Conservation (phyloP, 1,139 yeast genomes). For the Pneumocystis wakefieldiae region DNA sequence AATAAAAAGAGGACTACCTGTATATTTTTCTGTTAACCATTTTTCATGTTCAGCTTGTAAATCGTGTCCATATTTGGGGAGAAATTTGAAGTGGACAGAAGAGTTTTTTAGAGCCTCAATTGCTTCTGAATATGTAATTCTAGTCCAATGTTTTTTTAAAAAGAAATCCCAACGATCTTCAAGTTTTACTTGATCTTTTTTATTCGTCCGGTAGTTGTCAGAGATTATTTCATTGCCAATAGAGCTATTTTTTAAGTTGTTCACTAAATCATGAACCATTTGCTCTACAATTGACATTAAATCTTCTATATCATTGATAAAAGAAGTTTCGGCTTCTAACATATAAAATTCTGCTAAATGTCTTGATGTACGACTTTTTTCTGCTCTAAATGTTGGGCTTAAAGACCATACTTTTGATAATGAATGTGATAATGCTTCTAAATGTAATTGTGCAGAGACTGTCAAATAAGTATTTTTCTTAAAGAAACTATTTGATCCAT, state of each 20-base stretch:
- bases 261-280: slow-evolving; percentile 47
- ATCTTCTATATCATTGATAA: slow-evolving; percentile 41
- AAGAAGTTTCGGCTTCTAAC: slow-evolving; percentile 83
- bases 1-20: slow-evolving; percentile 67
- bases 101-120: slow-evolving; percentile 33
- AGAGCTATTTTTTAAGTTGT: slow-evolving; percentile 25
- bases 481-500: slow-evolving; percentile 33
- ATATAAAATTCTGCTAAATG: slow-evolving; percentile 96
- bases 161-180: slow-evolving; percentile 23
- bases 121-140: slow-evolving; percentile 65
- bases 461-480: slow-evolving; percentile 58
- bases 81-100: slow-evolving; percentile 20
- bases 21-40: slow-evolving; percentile 61
- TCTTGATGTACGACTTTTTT: slow-evolving; percentile 74
- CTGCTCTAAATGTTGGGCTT: slow-evolving; percentile 90
- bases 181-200: not conserved
- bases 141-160: slow-evolving; percentile 41
- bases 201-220: slow-evolving; percentile 13
- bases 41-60: slow-evolving; percentile 81
- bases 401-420: slow-evolving; percentile 75
- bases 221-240: slow-evolving; percentile 29
- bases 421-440: slow-evolving; percentile 67
- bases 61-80: slow-evolving; percentile 50
- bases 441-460: slow-evolving; percentile 82
- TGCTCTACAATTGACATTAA: slow-evolving; percentile 52